Evolutionary conservation across 2,329 filamentous ascomycete species (phyloP).

Genomic region (Sclerotinia sclerotiorum): DNA sequence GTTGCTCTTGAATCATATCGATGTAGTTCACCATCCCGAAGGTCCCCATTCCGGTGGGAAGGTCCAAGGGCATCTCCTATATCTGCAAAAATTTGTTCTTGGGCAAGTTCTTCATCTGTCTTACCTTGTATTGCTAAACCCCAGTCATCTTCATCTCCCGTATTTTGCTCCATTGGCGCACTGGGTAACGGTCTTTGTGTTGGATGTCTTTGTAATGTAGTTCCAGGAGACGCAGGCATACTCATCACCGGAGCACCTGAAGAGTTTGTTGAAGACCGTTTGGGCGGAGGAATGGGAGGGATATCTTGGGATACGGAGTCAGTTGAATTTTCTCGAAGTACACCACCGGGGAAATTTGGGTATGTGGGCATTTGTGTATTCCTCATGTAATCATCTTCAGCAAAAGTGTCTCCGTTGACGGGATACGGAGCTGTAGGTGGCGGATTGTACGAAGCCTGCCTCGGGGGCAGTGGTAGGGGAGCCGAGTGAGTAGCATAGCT

Average conservation of each 20-base stretch:
- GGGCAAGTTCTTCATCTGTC: conserved; percentile 35
- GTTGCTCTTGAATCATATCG: conserved; percentile 53
- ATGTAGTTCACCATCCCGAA: conserved; percentile 51
- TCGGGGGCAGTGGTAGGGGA: conserved; percentile 33
- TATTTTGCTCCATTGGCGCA: conserved; percentile 36
- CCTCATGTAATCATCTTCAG: conserved; percentile 31
- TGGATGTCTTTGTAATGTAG: conserved; percentile 39
- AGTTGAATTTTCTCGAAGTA: conserved; percentile 11
- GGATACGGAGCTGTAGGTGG: conserved; percentile 33
- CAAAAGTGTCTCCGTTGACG: conserved; percentile 35
- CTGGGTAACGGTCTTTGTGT: conserved; percentile 40
- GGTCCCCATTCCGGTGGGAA: conserved; percentile 45
- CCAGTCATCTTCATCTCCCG: conserved; percentile 37
- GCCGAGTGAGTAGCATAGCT: conserved; percentile 31
- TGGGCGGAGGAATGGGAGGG: conserved; percentile 28
- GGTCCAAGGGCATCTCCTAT: conserved; percentile 41
- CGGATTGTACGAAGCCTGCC: conserved; percentile 33
- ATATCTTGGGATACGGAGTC: conserved; percentile 25
- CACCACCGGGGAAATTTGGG: conserved; percentile 32
- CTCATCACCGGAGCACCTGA: conserved; percentile 26
- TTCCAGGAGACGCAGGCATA: conserved; percentile 26
- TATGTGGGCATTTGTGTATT: conserved; percentile 30
- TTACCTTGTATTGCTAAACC: conserved; percentile 29
- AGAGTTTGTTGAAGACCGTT: conserved; percentile 32
- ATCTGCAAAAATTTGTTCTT: conserved; percentile 41